Evolutionary conservation across 2,329 filamentous ascomycete species (phyloP), one percentile per base, ranked within the genome.

Genomic region (Trichophyton simii): DNA sequence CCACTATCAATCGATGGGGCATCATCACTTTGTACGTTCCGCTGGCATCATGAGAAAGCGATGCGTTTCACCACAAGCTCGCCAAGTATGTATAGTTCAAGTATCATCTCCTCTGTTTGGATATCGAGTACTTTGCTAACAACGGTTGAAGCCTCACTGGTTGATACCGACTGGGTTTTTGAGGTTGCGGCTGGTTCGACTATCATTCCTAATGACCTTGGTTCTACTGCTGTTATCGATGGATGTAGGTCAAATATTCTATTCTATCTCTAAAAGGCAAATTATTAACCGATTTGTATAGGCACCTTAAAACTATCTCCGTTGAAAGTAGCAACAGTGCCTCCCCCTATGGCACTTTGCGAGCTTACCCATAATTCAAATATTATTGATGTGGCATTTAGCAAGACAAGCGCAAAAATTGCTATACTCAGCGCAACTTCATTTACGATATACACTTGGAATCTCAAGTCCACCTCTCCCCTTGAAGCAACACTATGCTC

Each of bases 271-370:
- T 44, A 38, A 41, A 52, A 9, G 31, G 22, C 34, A 38, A 46
- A 22, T 66, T 70, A 61, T 70, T 64, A 60, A 76, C 57, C 52
- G 62, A 13, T 25, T 5, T 63, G 82, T 18, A 11, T 64, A 82
- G 79, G 73, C 65, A 83, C 71, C 2, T 74, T 97, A 62, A 95
- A 95, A 71, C 73, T 97, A 54, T 97, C 94, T 0, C 90, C 94
- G 0, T 81, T 99, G 65, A 82, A 88, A 64, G 81, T 86, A 58
- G 88, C 90, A 11, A 95, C 94, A 68, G 81, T 96, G 2, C 94
- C 94, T 25, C 94, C 94, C 31, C 94, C 94, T 0, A 96, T 97
- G 91, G 85, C 90, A 15, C 80, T 92, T 64, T 87, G 87, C 66
- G 88, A 95, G 62, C 68, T 96, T 18, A 68, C 77, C 11, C 74